Percentiles rank a stretch among this genome's conserved stretches.
Evolutionary conservation across 441 rosid genomes (phyloP).

Genomic region (Croton laevigatus): DNA sequence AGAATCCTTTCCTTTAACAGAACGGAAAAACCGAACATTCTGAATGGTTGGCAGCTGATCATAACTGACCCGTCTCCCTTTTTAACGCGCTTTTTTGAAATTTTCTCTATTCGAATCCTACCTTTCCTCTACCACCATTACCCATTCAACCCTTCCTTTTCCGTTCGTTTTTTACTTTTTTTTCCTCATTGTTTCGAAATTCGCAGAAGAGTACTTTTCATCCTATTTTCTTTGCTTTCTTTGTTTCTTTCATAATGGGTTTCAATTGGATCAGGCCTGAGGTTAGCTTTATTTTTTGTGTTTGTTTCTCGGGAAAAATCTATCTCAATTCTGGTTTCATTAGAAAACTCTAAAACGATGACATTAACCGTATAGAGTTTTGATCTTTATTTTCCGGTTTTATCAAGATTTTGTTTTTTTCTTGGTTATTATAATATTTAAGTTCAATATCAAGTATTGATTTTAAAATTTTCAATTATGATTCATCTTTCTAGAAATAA

Average conservation of each 20-base stretch:
- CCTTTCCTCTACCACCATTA: neutral
- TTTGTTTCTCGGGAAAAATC: neutral
- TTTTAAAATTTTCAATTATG: neutral
- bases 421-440: neutral
- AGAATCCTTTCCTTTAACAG: too few species aligned
- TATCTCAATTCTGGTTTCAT: neutral
- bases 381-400: neutral
- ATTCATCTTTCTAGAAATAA: neutral
- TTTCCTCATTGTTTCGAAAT: neutral
- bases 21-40: too few species aligned
- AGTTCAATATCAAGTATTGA: neutral
- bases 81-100: neutral
- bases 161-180: neutral
- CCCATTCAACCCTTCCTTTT: neutral
- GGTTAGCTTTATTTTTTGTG: conserved; percentile 16
- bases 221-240: neutral
- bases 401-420: neutral
- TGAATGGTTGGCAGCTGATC: too few species aligned
- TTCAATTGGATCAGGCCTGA: conserved; percentile 39
- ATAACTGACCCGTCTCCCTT: too few species aligned
- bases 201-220: conserved; percentile 4
- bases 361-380: too few species aligned
- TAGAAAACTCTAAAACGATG: too few species aligned
- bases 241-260: conserved; percentile 10
- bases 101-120: neutral